Conservation (phyloP, 2,329 filamentous ascomycete species). For the Cercospora zeina region DNA sequence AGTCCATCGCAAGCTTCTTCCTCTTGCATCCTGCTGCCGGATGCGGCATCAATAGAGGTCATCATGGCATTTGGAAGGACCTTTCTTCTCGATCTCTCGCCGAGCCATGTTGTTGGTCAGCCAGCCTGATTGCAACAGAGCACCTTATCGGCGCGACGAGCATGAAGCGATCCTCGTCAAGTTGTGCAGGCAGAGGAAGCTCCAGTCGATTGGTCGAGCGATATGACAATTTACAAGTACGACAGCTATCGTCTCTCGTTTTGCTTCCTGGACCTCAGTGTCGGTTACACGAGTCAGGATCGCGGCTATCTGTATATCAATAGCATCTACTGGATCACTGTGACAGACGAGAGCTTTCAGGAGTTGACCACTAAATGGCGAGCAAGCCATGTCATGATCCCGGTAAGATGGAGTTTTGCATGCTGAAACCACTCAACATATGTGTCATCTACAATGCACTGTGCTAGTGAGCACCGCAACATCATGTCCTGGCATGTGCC, state of each 20-base stretch:
- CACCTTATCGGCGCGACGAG: neutral
- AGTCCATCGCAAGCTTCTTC: too few species aligned
- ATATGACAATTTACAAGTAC: neutral
- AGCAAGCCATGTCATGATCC: too few species aligned
- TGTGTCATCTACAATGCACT: neutral
- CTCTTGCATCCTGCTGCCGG: too few species aligned
- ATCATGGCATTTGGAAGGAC: neutral
- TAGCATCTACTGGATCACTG: neutral
- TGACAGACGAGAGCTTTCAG: too few species aligned
- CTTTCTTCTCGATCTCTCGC: neutral
- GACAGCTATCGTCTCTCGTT: neutral
- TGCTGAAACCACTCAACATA: neutral
- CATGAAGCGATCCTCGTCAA: neutral
- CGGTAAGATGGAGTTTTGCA: neutral
- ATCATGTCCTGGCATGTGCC: neutral
- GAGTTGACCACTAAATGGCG: too few species aligned
- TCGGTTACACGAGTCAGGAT: neutral
- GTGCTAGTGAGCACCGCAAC: neutral
- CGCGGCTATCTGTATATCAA: neutral
- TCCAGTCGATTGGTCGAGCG: neutral
- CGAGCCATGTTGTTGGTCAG: neutral
- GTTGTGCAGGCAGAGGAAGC: neutral
- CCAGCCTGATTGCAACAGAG: neutral
- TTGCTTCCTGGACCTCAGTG: neutral
- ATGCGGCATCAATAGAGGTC: neutral